Conservation (phyloP, 495 filamentous ascomycete species). For the Neurospora sp. region DNA sequence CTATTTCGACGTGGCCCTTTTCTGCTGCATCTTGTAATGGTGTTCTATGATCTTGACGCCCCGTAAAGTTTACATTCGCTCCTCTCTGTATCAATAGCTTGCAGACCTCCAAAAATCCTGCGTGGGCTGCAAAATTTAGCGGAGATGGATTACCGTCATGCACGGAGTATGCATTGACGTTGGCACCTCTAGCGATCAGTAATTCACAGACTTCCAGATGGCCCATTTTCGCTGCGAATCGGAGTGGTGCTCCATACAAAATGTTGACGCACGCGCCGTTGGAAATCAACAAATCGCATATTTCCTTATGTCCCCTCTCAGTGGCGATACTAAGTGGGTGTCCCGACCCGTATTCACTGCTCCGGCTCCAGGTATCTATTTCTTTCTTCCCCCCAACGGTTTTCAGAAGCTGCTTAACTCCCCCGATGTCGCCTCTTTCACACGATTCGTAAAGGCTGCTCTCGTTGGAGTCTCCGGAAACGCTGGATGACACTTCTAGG, state of each 20-base stretch:
- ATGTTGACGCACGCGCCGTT: not conserved
- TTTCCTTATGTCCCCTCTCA: not conserved
- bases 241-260: fast-evolving
- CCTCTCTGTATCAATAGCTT: not conserved
- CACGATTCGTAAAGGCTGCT: not conserved
- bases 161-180: no score
- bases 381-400: fast-evolving
- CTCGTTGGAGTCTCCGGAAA: not conserved
- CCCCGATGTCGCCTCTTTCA: not conserved
- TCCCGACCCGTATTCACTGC: no score
- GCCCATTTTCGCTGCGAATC: not conserved
- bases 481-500: not conserved
- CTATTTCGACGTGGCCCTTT: not conserved
- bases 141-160: no score
- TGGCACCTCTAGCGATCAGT: no score
- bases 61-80: not conserved
- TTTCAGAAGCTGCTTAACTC: not conserved
- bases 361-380: not conserved
- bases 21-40: not conserved
- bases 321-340: not conserved
- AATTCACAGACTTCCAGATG: not conserved
- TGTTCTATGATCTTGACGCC: not conserved
- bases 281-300: not conserved
- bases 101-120: no score
- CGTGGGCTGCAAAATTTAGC: no score